These are phyloP conservation scores for Tulasnella sp. DNA, from an alignment of 768 basidiomycete species.

Conservation along the genomic window DNA sequence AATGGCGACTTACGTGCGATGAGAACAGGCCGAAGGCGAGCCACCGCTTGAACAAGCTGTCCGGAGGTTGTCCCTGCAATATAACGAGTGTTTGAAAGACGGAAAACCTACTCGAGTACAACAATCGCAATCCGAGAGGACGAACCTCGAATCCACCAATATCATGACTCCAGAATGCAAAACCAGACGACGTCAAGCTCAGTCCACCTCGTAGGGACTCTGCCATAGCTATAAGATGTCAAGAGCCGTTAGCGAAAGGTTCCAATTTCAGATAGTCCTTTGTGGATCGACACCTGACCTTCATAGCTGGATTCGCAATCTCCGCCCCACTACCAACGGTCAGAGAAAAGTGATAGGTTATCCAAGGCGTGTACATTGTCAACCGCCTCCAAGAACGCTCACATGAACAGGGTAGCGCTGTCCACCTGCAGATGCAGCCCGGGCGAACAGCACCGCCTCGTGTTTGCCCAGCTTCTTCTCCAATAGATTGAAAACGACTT, in stretches of 20 bases:
- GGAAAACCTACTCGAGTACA: not conserved
- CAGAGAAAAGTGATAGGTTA: not conserved
- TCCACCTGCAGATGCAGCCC: slow-evolving; percentile 54
- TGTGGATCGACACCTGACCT: slow-evolving; percentile 22
- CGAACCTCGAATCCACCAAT: slow-evolving; percentile 59
- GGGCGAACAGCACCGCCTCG: slow-evolving; percentile 59
- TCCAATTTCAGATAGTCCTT: too few species aligned
- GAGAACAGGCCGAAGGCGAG: slow-evolving; percentile 58
- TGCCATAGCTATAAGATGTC: slow-evolving; percentile 39
- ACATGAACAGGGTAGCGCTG: slow-evolving; percentile 39
- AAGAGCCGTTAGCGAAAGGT: too few species aligned
- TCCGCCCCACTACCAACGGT: slow-evolving; percentile 47
- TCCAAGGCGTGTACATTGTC: not conserved
- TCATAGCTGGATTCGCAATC: slow-evolving; percentile 69
- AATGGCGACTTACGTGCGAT: slow-evolving; percentile 36
- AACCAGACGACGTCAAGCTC: slow-evolving; percentile 54
- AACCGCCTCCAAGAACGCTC: not conserved
- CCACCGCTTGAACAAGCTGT: slow-evolving; percentile 66
- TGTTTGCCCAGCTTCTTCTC: slow-evolving; percentile 47
- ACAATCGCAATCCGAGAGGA: not conserved
- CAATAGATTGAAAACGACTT: slow-evolving; percentile 53
- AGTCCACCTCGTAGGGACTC: slow-evolving; percentile 55
- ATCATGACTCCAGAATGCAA: slow-evolving; percentile 61
- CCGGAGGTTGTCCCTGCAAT: slow-evolving; percentile 47
- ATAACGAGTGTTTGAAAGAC: not conserved